Conservation (phyloP, 2,329 filamentous ascomycete species). For the Aspergillus unguis region DNA sequence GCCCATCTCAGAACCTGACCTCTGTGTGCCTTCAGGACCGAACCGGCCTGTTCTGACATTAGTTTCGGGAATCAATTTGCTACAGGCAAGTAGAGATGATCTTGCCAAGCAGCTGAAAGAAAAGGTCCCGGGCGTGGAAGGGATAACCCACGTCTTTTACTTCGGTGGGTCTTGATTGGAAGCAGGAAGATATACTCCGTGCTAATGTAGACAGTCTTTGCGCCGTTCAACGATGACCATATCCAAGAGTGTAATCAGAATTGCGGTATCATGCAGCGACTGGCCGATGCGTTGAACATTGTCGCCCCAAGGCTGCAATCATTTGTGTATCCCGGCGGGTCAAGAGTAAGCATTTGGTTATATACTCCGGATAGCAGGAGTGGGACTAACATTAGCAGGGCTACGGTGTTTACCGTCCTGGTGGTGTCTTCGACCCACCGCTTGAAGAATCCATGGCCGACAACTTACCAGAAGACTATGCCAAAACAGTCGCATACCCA, state of each 20-base stretch:
- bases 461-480: slow-evolving; percentile 26
- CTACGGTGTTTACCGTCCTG: slow-evolving; percentile 23
- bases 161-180: slow-evolving; percentile 23
- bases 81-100: slow-evolving; percentile 8
- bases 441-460: slow-evolving; percentile 29
- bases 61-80: slow-evolving; percentile 24
- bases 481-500: slow-evolving; percentile 32
- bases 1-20: slow-evolving; percentile 29
- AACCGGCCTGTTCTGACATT: slow-evolving; percentile 30
- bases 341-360: slow-evolving; percentile 13
- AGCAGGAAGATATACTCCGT: background rate
- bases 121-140: slow-evolving; percentile 34
- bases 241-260: slow-evolving; percentile 14
- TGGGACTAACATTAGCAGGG: slow-evolving; percentile 12
- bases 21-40: slow-evolving; percentile 32
- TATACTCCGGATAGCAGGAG: background rate
- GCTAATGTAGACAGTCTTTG: slow-evolving; percentile 15
- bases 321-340: slow-evolving; percentile 28
- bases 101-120: slow-evolving; percentile 29
- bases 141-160: slow-evolving; percentile 42
- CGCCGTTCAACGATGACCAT: slow-evolving; percentile 19
- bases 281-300: slow-evolving; percentile 32
- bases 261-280: slow-evolving; percentile 32
- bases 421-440: slow-evolving; percentile 29
- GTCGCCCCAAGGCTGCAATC: slow-evolving; percentile 19